These are phyloP conservation scores for Lecanoromycetidae sp. DNA, from an alignment of 2,329 filamentous ascomycete species.

Conservation along the genomic window DNA sequence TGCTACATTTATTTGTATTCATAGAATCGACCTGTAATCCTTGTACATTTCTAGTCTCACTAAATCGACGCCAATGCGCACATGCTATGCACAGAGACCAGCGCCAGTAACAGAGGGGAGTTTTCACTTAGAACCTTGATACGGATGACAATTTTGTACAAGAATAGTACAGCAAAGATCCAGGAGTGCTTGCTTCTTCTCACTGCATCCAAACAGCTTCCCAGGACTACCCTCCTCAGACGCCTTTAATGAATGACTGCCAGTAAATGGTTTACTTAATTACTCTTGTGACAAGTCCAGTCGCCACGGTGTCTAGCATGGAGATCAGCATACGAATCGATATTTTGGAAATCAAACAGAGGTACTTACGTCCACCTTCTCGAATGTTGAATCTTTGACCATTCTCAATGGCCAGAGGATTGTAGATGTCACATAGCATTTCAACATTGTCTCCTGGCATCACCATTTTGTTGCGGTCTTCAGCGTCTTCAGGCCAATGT, in stretches of 20 bases:
- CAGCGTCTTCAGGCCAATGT: conserved; percentile 73
- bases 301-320: conserved; percentile 75
- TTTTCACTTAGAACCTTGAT: neutral
- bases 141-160: conserved; percentile 3
- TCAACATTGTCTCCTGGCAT: conserved; percentile 99
- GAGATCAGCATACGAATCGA: no score
- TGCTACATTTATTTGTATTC: no score
- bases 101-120: conserved; percentile 5
- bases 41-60: neutral
- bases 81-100: conserved; percentile 2
- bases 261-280: conserved; percentile 20
- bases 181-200: neutral
- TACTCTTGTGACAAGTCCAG: conserved; percentile 69
- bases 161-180: neutral
- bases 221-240: neutral
- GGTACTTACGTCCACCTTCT: conserved; percentile 71
- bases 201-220: no score
- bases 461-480: conserved; percentile 67
- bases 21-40: neutral
- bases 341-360: no score
- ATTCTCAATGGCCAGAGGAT: conserved; percentile 75
- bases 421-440: conserved; percentile 79
- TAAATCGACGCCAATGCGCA: neutral
- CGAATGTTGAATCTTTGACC: conserved; percentile 97
- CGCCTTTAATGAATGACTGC: neutral